Evolutionary conservation across 306 rosid species (phyloP), one percentile per base, ranked within the genome.

Genomic region (Sicyos edulis): DNA sequence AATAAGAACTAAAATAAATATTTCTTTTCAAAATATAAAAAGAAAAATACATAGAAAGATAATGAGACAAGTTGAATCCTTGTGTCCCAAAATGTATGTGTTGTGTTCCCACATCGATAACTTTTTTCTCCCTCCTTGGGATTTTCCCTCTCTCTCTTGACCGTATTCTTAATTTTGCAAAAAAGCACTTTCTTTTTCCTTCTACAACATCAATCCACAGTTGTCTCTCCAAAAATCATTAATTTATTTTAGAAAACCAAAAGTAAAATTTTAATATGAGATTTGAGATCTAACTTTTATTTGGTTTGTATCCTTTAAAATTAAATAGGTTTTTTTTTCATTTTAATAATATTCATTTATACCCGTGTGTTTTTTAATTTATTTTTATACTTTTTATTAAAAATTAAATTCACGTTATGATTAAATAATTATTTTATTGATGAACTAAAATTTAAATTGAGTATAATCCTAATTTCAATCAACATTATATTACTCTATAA

Each of bases 61-160:
- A 7, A 21, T n/a, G 34, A 56, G 17, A 55, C 40, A 54, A 56
- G 66, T 72, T 52, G 66, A 72, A 72, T 72, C 54, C 53, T 72
- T 78, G 79, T 85, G 98, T 88, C 84, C 87, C 91, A 92, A 82
- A 82, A 76, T 83, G 80, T 81, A 82, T 74, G 52, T 70, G 44
- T 50, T 70, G 44, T 70, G 74, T 50, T 70, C 47, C 59, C 59
- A 17, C 11, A 40, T 72, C 34, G 40, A 87, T 83, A 83, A 79
- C 88, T 86, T 80, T 76, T 80, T 77, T 78, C 80, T 73, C 82
- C 76, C 85, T 59, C 19, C 4, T 26, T 76, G 88, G 88, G 83
- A 86, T 79, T 83, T 87, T 82, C 87, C 85, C 86, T 70, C 64
- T 55, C 37, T 49, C 53, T 34, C 22, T 56, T 15, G 53, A 51